These are phyloP conservation scores for Melampsora larici-populina DNA, from an alignment of 1,284 basidiomycete genomes.

Conservation along the genomic window DNA sequence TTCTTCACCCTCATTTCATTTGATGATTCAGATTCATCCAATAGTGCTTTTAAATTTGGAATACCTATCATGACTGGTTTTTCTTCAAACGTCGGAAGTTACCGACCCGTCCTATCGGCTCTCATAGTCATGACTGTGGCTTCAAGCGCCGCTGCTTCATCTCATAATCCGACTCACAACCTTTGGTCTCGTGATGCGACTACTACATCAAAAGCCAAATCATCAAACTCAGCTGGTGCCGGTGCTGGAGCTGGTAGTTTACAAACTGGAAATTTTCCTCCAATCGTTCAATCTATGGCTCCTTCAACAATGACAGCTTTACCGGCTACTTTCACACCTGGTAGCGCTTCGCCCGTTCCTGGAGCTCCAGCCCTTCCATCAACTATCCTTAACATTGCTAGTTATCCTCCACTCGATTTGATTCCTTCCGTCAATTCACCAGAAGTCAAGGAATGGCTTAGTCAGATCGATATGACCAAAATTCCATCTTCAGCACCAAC, in stretches of 20 bases:
- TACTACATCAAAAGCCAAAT: too few relatives aligned
- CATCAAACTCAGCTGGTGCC: background rate
- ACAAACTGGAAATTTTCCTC: slow-evolving; percentile 26
- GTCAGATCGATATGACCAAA: slow-evolving; percentile 56
- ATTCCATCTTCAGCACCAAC: slow-evolving; percentile 59
- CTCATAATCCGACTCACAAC: too few relatives aligned
- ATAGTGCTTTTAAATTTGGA: too few relatives aligned
- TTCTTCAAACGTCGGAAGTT: too few relatives aligned
- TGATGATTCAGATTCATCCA: too few relatives aligned
- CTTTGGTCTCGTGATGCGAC: too few relatives aligned
- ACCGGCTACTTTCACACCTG: slow-evolving; percentile 61
- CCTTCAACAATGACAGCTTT: slow-evolving; percentile 60
- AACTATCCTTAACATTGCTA: slow-evolving; percentile 52
- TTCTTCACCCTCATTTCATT: too few relatives aligned
- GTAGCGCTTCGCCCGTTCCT: slow-evolving; percentile 62
- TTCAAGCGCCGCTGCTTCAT: too few relatives aligned
- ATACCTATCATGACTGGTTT: too few relatives aligned
- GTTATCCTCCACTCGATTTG: slow-evolving; percentile 70
- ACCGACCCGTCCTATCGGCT: too few relatives aligned
- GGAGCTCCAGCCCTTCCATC: slow-evolving; percentile 66
- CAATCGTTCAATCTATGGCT: slow-evolving; percentile 49
- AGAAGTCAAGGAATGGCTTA: slow-evolving; percentile 70
- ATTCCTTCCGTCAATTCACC: slow-evolving; percentile 66
- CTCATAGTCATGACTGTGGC: too few relatives aligned
- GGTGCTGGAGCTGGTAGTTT: background rate